Evolutionary conservation across 2,329 filamentous ascomycete species (phyloP), one percentile per base, ranked within the genome.

Genomic region (Trichoderma sp.): DNA sequence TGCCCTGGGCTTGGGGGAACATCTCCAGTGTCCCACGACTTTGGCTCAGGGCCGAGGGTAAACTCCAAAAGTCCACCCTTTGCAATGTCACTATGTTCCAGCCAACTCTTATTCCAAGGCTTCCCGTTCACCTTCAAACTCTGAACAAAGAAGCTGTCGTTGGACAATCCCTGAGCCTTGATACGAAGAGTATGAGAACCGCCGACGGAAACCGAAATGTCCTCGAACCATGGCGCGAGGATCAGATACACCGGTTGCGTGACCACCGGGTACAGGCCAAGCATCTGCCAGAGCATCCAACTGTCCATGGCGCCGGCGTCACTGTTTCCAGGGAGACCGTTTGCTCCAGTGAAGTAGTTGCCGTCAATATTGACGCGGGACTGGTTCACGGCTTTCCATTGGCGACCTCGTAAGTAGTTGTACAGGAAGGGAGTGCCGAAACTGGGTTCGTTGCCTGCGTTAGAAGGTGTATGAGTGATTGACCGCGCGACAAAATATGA

Each of bases 271-370:
- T 85, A 85, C 7, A 85, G 69, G 3, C 83, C 82, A 28, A 85
- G 77, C 79, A 84, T 83, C 64, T 82, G 80, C 80, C 84, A 86
- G 21, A 84, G 72, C 4, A 84, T 73, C 79, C 82, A 85, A n/a
- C 80, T 82, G 69, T 85, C 83, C 82, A 88, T 85, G 0, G 84
- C 81, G 3, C 85, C 85, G 0, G 83, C 83, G 69, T 88, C 85
- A 45, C 80, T 81, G 69, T 87, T 87, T 0, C 85, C 85, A 0
- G 85, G 85, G 3, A 87, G 77, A 0, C 84, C 85, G 44, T 60
- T 66, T 4, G 67, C 28, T 17, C 63, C 67, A 19, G 65, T 19
- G 14, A 67, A 67, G 26, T 85, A 86, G 70, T 79, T 83, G 19
- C 75, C 69, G 55, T 82, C 80, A 14, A 82, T 80, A 34, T 86